These are phyloP conservation scores for Cystobasidium ongulense DNA, from an alignment of 768 basidiomycete species.

Conservation along the genomic window DNA sequence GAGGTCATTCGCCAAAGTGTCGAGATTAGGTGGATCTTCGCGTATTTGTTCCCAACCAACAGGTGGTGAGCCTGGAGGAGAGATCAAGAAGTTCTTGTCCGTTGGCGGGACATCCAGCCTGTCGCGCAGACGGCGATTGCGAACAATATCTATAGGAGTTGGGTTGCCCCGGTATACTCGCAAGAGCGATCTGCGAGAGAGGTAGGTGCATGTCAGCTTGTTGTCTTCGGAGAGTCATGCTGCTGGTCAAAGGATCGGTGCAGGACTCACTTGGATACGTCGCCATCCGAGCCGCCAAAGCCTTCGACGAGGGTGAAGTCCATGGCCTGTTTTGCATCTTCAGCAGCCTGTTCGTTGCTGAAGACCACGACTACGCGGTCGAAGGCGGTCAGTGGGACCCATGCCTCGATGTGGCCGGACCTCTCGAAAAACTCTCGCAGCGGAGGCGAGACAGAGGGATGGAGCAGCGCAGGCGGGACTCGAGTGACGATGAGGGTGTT, in stretches of 20 bases:
- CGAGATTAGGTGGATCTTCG: conserved; percentile 80
- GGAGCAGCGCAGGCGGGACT: conserved; percentile 69
- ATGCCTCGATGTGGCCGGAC: conserved; percentile 76
- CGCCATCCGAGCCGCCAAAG: conserved; percentile 35
- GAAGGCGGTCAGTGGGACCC: conserved; percentile 78
- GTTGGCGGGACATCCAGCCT: conserved; percentile 67
- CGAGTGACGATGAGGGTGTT: conserved; percentile 79
- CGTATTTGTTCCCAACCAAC: conserved; percentile 88
- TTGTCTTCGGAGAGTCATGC: not conserved
- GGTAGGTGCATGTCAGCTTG: not conserved
- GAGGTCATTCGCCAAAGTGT: conserved; percentile 79
- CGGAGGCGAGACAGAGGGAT: conserved; percentile 44
- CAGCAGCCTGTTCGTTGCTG: conserved; percentile 40
- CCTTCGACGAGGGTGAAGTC: conserved; percentile 32
- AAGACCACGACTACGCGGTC: conserved; percentile 76
- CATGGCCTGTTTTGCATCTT: conserved; percentile 20
- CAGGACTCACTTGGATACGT: conserved; percentile 53
- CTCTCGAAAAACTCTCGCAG: conserved; percentile 60
- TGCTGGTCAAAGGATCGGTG: conserved; percentile 34
- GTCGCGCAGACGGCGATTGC: conserved; percentile 42
- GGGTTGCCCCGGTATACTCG: conserved; percentile 42
- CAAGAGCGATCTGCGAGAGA: conserved; percentile 44
- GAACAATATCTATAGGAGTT: conserved; percentile 41
- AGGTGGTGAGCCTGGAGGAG: conserved; percentile 93
- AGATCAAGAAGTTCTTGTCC: conserved; percentile 94